A percentile compares a stretch with the other conserved stretches of the same genome.
These are phyloP conservation scores for Colletotrichum graminicola DNA, from an alignment of 2,329 filamentous ascomycete genomes.

Conservation along the genomic window DNA sequence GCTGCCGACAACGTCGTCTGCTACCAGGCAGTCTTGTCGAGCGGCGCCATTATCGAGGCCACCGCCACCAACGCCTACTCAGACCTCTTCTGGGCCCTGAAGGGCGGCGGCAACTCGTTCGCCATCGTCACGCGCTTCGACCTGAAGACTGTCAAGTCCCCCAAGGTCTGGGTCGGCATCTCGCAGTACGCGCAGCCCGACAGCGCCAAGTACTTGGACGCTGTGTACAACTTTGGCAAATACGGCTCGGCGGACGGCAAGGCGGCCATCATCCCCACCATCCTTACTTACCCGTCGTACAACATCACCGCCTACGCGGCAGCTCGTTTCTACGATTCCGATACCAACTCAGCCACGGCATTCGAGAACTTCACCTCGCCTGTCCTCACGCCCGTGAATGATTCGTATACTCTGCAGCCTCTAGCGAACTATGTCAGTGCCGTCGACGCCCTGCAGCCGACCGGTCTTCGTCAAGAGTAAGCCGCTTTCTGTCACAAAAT, in stretches of 20 bases:
- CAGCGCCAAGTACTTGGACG: conserved; percentile 38
- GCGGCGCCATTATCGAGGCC: conserved; percentile 55
- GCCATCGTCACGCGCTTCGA: conserved; percentile 53
- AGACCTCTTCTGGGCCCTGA: conserved; percentile 53
- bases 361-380: conserved; percentile 43
- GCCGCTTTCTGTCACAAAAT: background rate
- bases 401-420: conserved; percentile 36
- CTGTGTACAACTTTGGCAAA: conserved; percentile 43
- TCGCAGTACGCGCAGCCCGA: conserved; percentile 34
- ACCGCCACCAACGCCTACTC: conserved; percentile 48
- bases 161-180: conserved; percentile 38
- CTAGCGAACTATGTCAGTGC: conserved; percentile 37
- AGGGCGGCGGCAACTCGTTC: conserved; percentile 53
- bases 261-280: conserved; percentile 43
- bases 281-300: conserved; percentile 37
- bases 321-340: conserved; percentile 41
- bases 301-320: conserved; percentile 41
- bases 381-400: conserved; percentile 32
- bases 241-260: conserved; percentile 37
- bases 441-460: conserved; percentile 41
- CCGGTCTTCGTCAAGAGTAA: conserved; percentile 41
- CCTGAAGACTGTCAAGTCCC: conserved; percentile 42
- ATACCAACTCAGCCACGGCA: conserved; percentile 20
- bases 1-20: conserved; percentile 48
- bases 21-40: conserved; percentile 58